Conservation (phyloP, 257 asterid species). For the Rehmannia glutinosa region DNA sequence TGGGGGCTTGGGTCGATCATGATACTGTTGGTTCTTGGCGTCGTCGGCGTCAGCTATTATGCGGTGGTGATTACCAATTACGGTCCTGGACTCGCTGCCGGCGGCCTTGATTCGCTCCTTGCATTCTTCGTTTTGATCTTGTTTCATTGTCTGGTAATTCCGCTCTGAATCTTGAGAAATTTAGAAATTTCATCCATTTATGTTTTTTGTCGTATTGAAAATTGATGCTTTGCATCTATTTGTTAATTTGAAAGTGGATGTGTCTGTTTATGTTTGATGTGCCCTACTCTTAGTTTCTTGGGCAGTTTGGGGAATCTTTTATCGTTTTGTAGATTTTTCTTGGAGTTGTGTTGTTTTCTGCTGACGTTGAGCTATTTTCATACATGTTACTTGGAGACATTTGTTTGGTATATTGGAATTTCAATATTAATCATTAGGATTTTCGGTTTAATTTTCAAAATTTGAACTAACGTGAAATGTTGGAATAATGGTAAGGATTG, state of each 20-base stretch:
- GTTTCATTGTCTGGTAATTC: slow-evolving; percentile 82
- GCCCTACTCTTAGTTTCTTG: neutral
- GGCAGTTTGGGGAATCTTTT: neutral
- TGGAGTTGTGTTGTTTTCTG: slow-evolving; percentile 1
- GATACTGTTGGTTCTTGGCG: slow-evolving; percentile 87
- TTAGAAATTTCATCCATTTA: neutral
- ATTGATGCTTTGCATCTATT: slow-evolving; percentile 2
- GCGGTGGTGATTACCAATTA: slow-evolving; percentile 82
- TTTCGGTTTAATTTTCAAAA: neutral
- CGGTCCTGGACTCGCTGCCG: slow-evolving; percentile 76
- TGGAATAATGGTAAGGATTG: neutral
- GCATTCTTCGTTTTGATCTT: slow-evolving; percentile 58
- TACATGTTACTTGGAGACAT: neutral
- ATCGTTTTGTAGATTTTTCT: slow-evolving; percentile 7
- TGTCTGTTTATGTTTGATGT: slow-evolving; percentile 16
- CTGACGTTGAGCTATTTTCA: neutral
- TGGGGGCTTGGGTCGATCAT: slow-evolving; percentile 96
- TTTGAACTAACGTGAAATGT: neutral
- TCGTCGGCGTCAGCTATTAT: slow-evolving; percentile 90
- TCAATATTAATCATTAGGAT: neutral
- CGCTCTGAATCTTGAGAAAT: neutral
- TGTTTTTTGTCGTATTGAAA: neutral
- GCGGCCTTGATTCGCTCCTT: slow-evolving; percentile 62
- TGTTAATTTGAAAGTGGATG: slow-evolving; percentile 13
- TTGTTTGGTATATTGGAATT: neutral